These are phyloP conservation scores for Solanum chacoense DNA, from an alignment of 305 asterid species.

Conservation along the genomic window DNA sequence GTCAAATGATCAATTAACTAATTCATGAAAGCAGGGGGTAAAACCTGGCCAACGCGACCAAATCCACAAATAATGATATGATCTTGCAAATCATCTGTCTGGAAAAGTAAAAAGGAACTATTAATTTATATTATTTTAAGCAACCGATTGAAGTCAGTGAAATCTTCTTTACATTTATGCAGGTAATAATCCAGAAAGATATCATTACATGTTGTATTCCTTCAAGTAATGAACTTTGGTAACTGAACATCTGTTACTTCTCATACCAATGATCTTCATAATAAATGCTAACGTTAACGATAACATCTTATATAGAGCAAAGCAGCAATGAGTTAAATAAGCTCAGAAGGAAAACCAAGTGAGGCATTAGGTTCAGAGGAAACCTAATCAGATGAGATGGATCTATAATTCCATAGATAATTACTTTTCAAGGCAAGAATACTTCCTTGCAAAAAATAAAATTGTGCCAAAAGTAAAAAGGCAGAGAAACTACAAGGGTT, in stretches of 20 bases:
- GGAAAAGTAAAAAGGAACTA: slow-evolving; percentile 17
- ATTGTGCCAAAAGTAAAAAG: neutral
- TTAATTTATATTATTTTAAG: neutral
- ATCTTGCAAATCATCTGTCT: slow-evolving; percentile 99
- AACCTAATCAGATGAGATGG: neutral
- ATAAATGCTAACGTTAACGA: neutral
- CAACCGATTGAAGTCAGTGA: neutral
- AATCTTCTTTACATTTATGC: neutral
- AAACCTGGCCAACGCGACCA: slow-evolving; percentile 99
- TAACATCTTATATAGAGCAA: neutral
- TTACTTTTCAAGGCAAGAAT: neutral
- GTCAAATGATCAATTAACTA: slow-evolving; percentile 2
- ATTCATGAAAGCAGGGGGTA: slow-evolving; percentile 9
- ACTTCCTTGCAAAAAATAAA: neutral
- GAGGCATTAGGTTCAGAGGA: neutral
- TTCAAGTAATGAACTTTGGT: neutral
- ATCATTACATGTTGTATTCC: neutral
- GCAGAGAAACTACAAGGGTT: neutral
- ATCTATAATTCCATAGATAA: neutral
- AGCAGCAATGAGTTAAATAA: neutral
- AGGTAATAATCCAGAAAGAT: neutral
- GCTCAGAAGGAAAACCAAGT: neutral
- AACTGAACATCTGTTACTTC: neutral
- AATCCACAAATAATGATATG: slow-evolving; percentile 96
- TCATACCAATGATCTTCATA: neutral